phyloP scores from a whole-genome alignment of 306 rosid species.

The apple (Malus domestica) region ASM211411v1 NC_041794.1:27762501-27763000 shows the following conservation, averaged over 20 bases:
- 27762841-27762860: neutral
- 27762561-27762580: too few relatives aligned
- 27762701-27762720: too few relatives aligned
- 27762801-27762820: neutral
- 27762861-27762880: constrained; percentile 22
- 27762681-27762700: too few relatives aligned
- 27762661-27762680: too few relatives aligned
- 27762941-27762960: constrained; percentile 26
- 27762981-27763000: neutral
- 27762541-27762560: too few relatives aligned
- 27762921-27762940: constrained; percentile 59
- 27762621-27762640: neutral
- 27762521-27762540: too few relatives aligned
- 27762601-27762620: too few relatives aligned
- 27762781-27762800: too few relatives aligned
- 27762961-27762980: neutral
- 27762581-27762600: too few relatives aligned
- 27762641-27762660: neutral
- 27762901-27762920: constrained; percentile 26
- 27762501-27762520: neutral
- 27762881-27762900: constrained; percentile 24
- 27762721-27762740: too few relatives aligned
- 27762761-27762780: too few relatives aligned
- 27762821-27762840: neutral
- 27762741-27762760: too few relatives aligned